Evolutionary conservation across 176 grass and related monocot species (phyloP), one percentile per base, ranked within the genome.

Genomic region (Lolium multiflorum): DNA sequence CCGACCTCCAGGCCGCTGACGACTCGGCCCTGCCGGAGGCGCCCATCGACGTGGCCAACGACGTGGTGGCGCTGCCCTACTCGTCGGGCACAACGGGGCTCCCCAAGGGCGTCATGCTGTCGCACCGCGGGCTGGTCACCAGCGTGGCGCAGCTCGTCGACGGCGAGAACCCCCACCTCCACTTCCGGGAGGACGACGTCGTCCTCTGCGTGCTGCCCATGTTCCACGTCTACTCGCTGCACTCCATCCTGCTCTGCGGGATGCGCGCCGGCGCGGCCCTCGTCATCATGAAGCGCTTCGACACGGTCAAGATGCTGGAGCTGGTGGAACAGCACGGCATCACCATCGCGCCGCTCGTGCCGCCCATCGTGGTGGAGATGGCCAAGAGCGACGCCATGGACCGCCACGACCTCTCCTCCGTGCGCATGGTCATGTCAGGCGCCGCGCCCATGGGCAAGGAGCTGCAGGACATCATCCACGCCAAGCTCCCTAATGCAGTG

Each of bases 361-460:
- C 91, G 17, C 93, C 96, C 18, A 94, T 98, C 76, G 94, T 93
- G 39, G 92, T 95, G 44, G 93, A 91, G 59, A 85, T 98, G 63
- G 96, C 84, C 46, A 95, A 95, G 78, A 81, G 71, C 67, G 90
- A 86, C 84, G 89, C 54, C 13, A 4, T 80, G 47, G 78, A 78
- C 77, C 79, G 79, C 7, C 84, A 92, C 69, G 90, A 95, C 79
- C 90, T 98, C 11, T 91, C 86, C 67, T 98, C 96, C 21, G 73
- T 98, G 5, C 89, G 52, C 68, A 91, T 95, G 78, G 65, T 98
- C 60, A 71, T 91, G 43, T 98, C 96, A 16, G 96, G 96, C 48
- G 93, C 91, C 6, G 96, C 93, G 9, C 93, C 96, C 56, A 82
- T 98, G 82, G 93, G 96, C n/a, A 95, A 92, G 89, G 96, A 98